Conservation (phyloP, 108 stramenopile species). For the Fragilariopsis cylindrus region DNA sequence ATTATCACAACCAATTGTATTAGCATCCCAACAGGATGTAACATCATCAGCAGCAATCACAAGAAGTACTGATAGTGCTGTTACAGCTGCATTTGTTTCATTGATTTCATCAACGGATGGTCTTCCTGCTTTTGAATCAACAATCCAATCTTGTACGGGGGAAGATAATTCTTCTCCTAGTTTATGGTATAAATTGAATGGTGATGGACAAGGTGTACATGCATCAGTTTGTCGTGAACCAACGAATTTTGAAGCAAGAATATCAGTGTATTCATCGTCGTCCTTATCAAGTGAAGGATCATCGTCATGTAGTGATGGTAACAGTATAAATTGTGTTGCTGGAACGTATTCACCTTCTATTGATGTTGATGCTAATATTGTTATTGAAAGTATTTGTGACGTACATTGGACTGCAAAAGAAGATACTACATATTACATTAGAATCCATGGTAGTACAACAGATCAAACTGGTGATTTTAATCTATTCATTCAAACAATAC, state of each 20-base stretch:
- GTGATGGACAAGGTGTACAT: background rate
- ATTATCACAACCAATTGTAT: constrained; percentile 8
- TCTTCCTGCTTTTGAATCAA: background rate
- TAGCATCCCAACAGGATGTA: background rate
- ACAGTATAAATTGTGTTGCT: background rate
- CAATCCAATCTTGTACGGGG: background rate
- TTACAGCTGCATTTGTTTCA: background rate
- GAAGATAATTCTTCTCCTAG: background rate
- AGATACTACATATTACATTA: constrained; percentile 7
- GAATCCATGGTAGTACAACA: constrained; percentile 1
- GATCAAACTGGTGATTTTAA: constrained; percentile 6
- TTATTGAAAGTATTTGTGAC: background rate
- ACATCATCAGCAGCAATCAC: background rate
- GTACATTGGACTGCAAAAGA: constrained; percentile 1
- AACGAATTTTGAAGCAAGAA: constrained; percentile 11
- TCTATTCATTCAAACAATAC: background rate
- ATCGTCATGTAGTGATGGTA: background rate
- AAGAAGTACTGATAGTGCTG: background rate
- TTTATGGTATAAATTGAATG: constrained; percentile 7
- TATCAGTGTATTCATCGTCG: background rate
- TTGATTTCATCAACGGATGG: constrained; percentile 5
- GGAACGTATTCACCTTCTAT: background rate
- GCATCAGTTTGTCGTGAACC: constrained; percentile 8
- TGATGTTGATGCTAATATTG: background rate
- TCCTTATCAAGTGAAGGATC: background rate